These are phyloP conservation scores for Arachis monticola DNA, from an alignment of 331 rosid species.

Conservation along the genomic window DNA sequence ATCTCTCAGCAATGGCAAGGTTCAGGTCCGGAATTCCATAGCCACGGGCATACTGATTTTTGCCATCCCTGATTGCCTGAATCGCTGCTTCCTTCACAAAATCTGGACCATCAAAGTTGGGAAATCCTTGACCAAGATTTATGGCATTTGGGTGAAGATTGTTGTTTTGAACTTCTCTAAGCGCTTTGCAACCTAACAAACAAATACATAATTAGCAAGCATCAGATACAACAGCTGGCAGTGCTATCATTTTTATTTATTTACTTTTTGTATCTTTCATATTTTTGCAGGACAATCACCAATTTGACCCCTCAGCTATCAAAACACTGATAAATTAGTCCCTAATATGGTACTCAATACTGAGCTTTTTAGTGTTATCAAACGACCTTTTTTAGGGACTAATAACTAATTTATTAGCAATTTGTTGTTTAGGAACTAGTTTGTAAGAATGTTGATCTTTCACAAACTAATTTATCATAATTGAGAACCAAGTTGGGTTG, in stretches of 20 bases:
- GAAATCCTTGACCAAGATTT: slow-evolving; percentile 98
- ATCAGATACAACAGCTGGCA: background rate
- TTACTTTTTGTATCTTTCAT: background rate
- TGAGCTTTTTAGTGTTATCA: too few species aligned
- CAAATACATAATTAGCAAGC: slow-evolving; percentile 33
- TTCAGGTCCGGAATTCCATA: slow-evolving; percentile 82
- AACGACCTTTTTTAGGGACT: too few species aligned
- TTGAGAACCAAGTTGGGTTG: too few species aligned
- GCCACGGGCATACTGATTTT: slow-evolving; percentile 92
- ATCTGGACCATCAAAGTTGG: slow-evolving; percentile 95
- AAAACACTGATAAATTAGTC: too few species aligned
- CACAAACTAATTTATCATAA: too few species aligned
- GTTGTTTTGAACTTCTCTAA: slow-evolving; percentile 91
- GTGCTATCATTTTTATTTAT: background rate
- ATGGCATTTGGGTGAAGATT: slow-evolving; percentile 92
- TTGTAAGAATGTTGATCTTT: too few species aligned
- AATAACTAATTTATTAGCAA: too few species aligned
- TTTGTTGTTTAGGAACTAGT: too few species aligned
- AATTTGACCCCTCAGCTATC: too few species aligned
- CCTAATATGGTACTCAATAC: too few species aligned
- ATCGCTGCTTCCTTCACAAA: slow-evolving; percentile 97
- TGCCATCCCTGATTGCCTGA: slow-evolving; percentile 82
- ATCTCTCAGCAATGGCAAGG: slow-evolving; percentile 80
- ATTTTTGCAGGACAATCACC: too few species aligned
- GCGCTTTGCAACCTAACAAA: slow-evolving; percentile 84